Conservation (phyloP, 768 basidiomycete species). For the Rhizopogon vesiculosus region DNA sequence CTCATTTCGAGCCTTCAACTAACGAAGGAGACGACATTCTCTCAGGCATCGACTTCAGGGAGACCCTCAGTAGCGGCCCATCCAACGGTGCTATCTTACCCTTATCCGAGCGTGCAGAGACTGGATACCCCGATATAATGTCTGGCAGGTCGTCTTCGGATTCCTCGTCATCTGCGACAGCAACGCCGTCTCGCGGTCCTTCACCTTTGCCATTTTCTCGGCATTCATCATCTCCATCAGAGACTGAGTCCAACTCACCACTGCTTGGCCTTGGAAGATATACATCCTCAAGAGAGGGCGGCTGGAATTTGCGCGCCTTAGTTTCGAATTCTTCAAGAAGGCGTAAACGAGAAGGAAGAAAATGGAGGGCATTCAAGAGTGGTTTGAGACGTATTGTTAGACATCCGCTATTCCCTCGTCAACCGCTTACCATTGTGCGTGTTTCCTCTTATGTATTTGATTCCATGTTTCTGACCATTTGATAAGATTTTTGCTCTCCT, state of each 20-base stretch:
- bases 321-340: conserved; percentile 40
- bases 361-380: conserved; percentile 49
- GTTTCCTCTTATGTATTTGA: neutral
- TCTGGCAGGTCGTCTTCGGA: conserved; percentile 20
- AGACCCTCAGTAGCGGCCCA: conserved; percentile 21
- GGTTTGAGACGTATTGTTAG: conserved; percentile 53
- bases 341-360: conserved; percentile 43
- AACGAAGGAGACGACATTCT: conserved; percentile 42
- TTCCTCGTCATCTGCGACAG: conserved; percentile 34
- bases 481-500: conserved; percentile 63
- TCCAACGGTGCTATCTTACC: neutral
- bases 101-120: conserved; percentile 8
- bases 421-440: conserved; percentile 78
- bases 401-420: conserved; percentile 74
- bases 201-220: conserved; percentile 58
- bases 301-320: conserved; percentile 53
- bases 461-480: conserved; percentile 15
- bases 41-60: conserved; percentile 40
- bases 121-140: conserved; percentile 22
- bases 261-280: conserved; percentile 25
- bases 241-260: conserved; percentile 53
- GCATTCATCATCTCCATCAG: conserved; percentile 52
- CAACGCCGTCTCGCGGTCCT: conserved; percentile 56
- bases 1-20: conserved; percentile 7
- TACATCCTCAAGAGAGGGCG: conserved; percentile 40